phyloP scores from a whole-genome alignment of 345 rosid species.

The Rhizophora mangle region DNA sequence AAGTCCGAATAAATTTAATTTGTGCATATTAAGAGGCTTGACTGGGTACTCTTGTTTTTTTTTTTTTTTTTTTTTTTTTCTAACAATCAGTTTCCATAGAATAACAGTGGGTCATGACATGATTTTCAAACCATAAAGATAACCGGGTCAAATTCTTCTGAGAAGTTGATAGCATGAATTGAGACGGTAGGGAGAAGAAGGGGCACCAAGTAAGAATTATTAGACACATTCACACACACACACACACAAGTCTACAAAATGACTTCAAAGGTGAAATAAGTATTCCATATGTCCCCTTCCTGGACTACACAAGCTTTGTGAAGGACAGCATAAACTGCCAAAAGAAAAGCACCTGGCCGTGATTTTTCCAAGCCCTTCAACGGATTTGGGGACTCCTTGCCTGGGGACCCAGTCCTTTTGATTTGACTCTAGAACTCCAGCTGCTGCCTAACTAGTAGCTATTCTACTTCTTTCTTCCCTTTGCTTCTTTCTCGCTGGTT shows the following conservation, averaged over 20 bases:
- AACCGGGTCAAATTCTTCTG: not conserved
- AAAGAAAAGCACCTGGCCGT: conserved; percentile 11
- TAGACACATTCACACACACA: conserved; percentile 23
- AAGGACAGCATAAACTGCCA: conserved; percentile 25
- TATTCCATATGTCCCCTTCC: conserved; percentile 34
- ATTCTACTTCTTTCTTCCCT: too few relatives aligned
- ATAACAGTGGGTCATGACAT: not conserved
- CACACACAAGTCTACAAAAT: conserved; percentile 21
- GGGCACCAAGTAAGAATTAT: conserved; percentile 23
- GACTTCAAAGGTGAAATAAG: conserved; percentile 30
- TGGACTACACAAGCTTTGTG: conserved; percentile 28
- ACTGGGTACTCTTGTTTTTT: too few relatives aligned
- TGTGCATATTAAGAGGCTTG: too few relatives aligned
- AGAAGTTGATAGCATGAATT: conserved; percentile 9
- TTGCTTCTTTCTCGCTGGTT: too few relatives aligned
- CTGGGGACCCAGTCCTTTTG: conserved; percentile 17
- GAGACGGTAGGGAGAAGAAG: conserved; percentile 2
- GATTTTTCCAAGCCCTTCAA: not conserved
- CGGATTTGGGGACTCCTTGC: conserved; percentile 14
- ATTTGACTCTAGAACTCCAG: not conserved
- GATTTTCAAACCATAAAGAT: not conserved
- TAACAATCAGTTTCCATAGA: not conserved
- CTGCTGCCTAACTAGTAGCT: too few relatives aligned
- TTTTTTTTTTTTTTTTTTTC: too few relatives aligned
- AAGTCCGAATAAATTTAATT: too few relatives aligned